Base-by-base conservation (phyloP, 495 filamentous ascomycete species). In the Rusavskia elegans region DNA sequence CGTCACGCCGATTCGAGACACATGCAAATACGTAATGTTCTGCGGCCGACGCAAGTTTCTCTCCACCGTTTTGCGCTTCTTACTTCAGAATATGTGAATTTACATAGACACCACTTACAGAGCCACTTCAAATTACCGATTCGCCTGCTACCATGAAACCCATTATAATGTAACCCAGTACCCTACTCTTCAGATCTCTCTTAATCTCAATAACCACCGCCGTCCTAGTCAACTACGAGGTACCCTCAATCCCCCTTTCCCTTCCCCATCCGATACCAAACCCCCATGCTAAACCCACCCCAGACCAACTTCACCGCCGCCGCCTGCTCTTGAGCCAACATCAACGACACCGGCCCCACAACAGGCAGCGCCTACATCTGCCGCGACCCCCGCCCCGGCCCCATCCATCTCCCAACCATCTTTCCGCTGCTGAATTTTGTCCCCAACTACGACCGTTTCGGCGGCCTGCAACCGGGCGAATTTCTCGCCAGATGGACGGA, bases 371-470 rank as follows among this genome's bases (percentile, higher is more conserved):
- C 57, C 39, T 76, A 72, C 55, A 58, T 78, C 55, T 79, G 76
- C 59, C 68, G 73, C 23, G 74, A 79, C 57, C 53, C 57, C 0
- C 73, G 75, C 19, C 70, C 79, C 1, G 75, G 76, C 1, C 75
- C 76, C 1, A 58, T 64, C 6, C 45, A 53, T 2, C 63, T 71
- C 5, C 76, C 76, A 1, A 54, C 48, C 2, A 57, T 50, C 4
- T 62, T 73, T 45, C 65, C 71, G 14, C 64, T 75, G 21, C 58
- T 54, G 49, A 66, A 52, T 20, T 61, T 62, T 40, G 63, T 67
- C 8, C 57, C 48, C 45, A 64, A 59, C 29, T 77, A 77, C 57
- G 61, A 72, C 55, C 70, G 68, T 16, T 71, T 76, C 49, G 74
- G 71, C 35, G 60, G 64, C 1, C 61, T 75, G 25, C 76, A 71